phyloP scores from a whole-genome alignment of 2,329 filamentous ascomycete genomes.

The Dendrostoma leiphaemia region DNA sequence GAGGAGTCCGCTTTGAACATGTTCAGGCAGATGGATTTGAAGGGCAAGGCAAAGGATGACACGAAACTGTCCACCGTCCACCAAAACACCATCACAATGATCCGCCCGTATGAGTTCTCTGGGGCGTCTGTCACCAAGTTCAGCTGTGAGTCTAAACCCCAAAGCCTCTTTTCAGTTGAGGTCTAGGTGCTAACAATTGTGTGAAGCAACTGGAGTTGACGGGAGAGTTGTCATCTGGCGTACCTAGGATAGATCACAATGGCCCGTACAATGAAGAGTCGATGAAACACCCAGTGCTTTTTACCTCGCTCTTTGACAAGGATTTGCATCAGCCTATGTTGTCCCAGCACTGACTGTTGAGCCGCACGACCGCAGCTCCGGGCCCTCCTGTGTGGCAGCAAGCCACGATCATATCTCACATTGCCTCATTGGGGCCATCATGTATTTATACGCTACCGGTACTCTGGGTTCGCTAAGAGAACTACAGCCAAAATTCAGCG shows the following conservation, averaged over 20 bases:
- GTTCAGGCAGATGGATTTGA: conserved; percentile 98
- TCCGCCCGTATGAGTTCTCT: conserved; percentile 71
- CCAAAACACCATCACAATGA: conserved; percentile 90
- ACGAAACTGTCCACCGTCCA: conserved; percentile 94
- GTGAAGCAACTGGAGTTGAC: conserved; percentile 74
- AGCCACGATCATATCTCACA: conserved; percentile 1
- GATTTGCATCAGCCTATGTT: conserved; percentile 8
- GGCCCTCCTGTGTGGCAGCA: conserved; percentile 1
- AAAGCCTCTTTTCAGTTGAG: conserved; percentile 17
- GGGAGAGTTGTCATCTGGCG: conserved; percentile 80
- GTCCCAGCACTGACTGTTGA: conserved; percentile 15
- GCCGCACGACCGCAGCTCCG: conserved; percentile 1
- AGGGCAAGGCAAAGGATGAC: conserved; percentile 88
- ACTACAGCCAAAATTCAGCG: not conserved
- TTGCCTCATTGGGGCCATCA: not conserved
- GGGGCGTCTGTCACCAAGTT: conserved; percentile 71
- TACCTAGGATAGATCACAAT: conserved; percentile 42
- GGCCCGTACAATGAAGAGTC: conserved; percentile 13
- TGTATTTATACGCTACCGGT: conserved; percentile 10
- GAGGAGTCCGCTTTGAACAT: conserved; percentile 97
- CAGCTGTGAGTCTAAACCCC: conserved; percentile 65
- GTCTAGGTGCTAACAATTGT: conserved; percentile 25
- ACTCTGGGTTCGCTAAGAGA: not conserved
- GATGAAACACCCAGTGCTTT: conserved; percentile 6
- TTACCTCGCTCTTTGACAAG: conserved; percentile 12